phyloP scores from a whole-genome alignment of 176 grass and related monocot genomes.

The Bromus sterilis region DNA sequence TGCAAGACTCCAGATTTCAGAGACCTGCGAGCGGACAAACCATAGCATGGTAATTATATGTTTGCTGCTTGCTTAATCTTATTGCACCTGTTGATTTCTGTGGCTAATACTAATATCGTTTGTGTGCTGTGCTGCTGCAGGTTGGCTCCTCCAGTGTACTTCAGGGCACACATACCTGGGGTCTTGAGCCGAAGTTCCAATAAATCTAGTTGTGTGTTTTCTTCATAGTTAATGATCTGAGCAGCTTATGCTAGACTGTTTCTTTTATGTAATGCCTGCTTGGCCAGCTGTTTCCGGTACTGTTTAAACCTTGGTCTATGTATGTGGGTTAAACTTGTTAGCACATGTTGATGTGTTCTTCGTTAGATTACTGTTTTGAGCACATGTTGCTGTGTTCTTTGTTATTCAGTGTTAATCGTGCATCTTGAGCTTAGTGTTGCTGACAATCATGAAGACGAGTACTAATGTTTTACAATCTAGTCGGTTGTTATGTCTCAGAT shows the following conservation, averaged over 20 bases:
- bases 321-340: background rate
- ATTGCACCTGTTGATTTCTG: background rate
- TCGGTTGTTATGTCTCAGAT: too few species aligned
- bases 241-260: slow-evolving; percentile 3
- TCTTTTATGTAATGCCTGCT: background rate
- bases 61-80: background rate
- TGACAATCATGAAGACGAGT: background rate
- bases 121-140: slow-evolving; percentile 1
- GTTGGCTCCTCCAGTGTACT: slow-evolving; percentile 1
- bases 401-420: too few species aligned
- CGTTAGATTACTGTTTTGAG: background rate
- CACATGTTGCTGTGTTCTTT: slow-evolving; percentile 3
- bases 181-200: background rate
- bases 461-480: background rate
- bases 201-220: slow-evolving; percentile 7
- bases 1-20: background rate
- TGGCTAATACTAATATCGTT: background rate
- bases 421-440: background rate
- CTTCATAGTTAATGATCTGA: background rate
- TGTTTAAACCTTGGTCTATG: background rate
- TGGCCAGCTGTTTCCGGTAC: background rate
- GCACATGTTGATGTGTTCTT: background rate
- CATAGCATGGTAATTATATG: slow-evolving; percentile 3
- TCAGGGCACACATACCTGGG: background rate
- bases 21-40: background rate